phyloP scores from a whole-genome alignment of 2,329 filamentous ascomycete species.

The Diaporthe eres region DNA sequence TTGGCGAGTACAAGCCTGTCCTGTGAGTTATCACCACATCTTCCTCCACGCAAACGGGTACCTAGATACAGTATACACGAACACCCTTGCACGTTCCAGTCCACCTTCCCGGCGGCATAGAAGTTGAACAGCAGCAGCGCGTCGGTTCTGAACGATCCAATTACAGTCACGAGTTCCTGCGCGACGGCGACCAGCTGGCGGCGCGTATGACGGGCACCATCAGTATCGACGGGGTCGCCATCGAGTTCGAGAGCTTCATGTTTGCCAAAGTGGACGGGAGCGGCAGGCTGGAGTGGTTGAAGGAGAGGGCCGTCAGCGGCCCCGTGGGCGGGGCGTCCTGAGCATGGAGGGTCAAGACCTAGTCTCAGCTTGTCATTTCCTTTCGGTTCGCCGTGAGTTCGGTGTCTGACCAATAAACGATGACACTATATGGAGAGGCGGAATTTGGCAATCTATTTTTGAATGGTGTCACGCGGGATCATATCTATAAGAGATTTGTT shows the following conservation, averaged over 20 bases:
- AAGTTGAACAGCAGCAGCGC: not conserved
- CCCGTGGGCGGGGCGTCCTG: not conserved
- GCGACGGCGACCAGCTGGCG: slow-evolving; percentile 49
- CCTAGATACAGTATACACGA: no score
- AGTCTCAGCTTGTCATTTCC: no score
- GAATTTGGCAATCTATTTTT: no score
- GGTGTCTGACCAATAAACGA: no score
- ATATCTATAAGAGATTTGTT: no score
- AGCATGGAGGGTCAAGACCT: not conserved
- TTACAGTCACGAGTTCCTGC: slow-evolving; percentile 48
- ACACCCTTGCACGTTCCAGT: not conserved
- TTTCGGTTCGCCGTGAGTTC: no score
- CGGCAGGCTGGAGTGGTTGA: slow-evolving; percentile 49
- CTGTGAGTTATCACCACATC: slow-evolving; percentile 44
- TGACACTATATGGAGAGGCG: no score
- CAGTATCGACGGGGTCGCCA: slow-evolving; percentile 47
- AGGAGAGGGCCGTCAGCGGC: slow-evolving; percentile 48
- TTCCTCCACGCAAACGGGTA: no score
- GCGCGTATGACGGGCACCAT: slow-evolving; percentile 50
- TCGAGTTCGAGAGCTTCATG: slow-evolving; percentile 51
- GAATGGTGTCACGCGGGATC: no score
- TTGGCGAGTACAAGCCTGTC: slow-evolving; percentile 47
- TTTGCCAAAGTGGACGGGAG: slow-evolving; percentile 48
- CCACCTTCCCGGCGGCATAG: no score
- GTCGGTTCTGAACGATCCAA: no score